These are phyloP conservation scores for Torulaspora quercuum DNA, from an alignment of 805 yeast species.

Conservation along the genomic window DNA sequence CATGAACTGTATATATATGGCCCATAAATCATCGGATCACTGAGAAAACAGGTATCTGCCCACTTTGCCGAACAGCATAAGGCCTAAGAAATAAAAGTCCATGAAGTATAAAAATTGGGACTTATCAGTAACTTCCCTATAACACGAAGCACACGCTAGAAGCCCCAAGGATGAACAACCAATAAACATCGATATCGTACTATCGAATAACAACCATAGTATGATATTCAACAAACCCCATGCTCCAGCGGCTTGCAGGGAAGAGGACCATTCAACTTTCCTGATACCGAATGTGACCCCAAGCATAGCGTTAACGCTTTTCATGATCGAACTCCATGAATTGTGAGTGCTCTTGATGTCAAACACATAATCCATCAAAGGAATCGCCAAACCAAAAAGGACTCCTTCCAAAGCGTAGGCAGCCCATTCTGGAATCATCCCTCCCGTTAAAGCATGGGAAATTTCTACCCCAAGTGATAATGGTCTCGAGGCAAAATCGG, in stretches of 20 bases:
- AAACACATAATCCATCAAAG: slow-evolving; percentile 37
- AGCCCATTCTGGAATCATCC: slow-evolving; percentile 27
- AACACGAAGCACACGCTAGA: slow-evolving; percentile 22
- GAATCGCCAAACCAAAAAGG: slow-evolving; percentile 54
- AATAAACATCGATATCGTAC: slow-evolving; percentile 51
- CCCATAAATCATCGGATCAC: too few species aligned
- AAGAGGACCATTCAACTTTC: slow-evolving; percentile 64
- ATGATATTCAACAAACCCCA: slow-evolving; percentile 64
- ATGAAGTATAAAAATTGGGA: slow-evolving; percentile 28
- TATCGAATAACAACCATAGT: slow-evolving; percentile 64
- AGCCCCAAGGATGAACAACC: slow-evolving; percentile 36
- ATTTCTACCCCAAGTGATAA: slow-evolving; percentile 38
- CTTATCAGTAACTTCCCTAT: slow-evolving; percentile 22
- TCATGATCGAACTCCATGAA: slow-evolving; percentile 24
- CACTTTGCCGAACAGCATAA: slow-evolving; percentile 63
- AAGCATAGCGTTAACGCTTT: slow-evolving; percentile 50
- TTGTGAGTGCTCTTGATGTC: slow-evolving; percentile 14
- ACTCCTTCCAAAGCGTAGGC: slow-evolving; percentile 51
- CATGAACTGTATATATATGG: too few species aligned
- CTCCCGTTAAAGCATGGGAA: slow-evolving; percentile 18
- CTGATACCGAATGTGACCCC: slow-evolving; percentile 72
- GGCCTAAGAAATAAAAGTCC: slow-evolving; percentile 62
- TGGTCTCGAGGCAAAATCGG: slow-evolving; percentile 42
- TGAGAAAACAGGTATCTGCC: slow-evolving; percentile 51
- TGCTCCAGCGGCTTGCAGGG: slow-evolving; percentile 59